Evolutionary conservation across 805 yeast species (phyloP).

Genomic region (Brettanomyces custersianus): DNA sequence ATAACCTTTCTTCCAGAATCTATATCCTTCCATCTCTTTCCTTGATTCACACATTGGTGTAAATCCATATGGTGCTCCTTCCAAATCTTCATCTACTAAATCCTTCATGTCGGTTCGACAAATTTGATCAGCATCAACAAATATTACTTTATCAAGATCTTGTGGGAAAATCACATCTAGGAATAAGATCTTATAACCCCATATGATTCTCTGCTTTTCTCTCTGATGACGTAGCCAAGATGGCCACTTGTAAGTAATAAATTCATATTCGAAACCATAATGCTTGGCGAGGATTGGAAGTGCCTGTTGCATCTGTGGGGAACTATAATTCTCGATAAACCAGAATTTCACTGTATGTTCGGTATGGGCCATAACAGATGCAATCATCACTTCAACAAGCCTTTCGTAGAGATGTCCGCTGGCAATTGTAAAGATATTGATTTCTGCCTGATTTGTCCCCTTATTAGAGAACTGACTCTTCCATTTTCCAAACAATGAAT

Average conservation of each 20-base stretch:
- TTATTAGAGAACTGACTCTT: not conserved
- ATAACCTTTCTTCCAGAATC: conserved; percentile 92
- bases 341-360: conserved; percentile 68
- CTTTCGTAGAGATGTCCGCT: conserved; percentile 76
- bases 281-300: conserved; percentile 50
- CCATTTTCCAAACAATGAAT: conserved; percentile 3
- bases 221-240: conserved; percentile 74
- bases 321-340: conserved; percentile 76
- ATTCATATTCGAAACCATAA: conserved; percentile 61
- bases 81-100: conserved; percentile 55
- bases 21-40: conserved; percentile 68
- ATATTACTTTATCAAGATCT: conserved; percentile 63
- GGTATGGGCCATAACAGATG: conserved; percentile 62
- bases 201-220: conserved; percentile 68
- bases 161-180: conserved; percentile 83
- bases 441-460: conserved; percentile 40
- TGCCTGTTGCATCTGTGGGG: conserved; percentile 54
- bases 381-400: conserved; percentile 68
- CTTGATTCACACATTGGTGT: conserved; percentile 84
- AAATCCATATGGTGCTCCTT: conserved; percentile 80
- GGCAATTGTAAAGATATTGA: conserved; percentile 76
- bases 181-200: conserved; percentile 85
- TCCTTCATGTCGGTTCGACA: conserved; percentile 69
- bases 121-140: conserved; percentile 81
- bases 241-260: conserved; percentile 91